phyloP scores from a whole-genome alignment of 163 green algal species.

The Coccomyxa subellipsoidea region DNA sequence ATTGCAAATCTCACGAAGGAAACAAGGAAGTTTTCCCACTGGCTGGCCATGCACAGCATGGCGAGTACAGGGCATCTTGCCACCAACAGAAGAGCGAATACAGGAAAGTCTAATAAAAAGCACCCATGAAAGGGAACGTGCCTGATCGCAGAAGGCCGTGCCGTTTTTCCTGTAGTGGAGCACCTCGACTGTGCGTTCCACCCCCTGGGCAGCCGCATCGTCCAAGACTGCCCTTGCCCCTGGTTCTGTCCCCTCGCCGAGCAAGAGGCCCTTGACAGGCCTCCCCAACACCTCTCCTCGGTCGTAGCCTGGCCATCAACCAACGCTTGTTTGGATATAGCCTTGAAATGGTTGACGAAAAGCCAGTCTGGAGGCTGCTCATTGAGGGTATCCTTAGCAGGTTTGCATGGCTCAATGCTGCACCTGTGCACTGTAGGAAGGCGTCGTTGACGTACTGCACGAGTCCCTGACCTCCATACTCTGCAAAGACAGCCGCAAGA shows the following conservation, averaged over 20 bases:
- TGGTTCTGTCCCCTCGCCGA: conserved; percentile 56
- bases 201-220: not conserved
- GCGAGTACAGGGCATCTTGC: too few species aligned
- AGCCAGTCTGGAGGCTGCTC: too few species aligned
- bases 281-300: not conserved
- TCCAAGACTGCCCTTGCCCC: conserved; percentile 58
- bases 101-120: too few species aligned
- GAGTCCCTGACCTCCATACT: not conserved
- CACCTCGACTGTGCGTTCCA: conserved; percentile 34
- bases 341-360: too few species aligned
- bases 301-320: not conserved
- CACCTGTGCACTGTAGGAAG: not conserved
- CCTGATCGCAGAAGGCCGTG: conserved; percentile 7
- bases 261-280: conserved; percentile 26
- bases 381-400: too few species aligned
- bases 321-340: too few species aligned
- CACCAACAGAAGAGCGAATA: too few species aligned
- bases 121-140: not conserved
- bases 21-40: too few species aligned
- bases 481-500: not conserved
- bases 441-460: conserved; percentile 6
- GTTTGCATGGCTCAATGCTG: not conserved
- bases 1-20: too few species aligned
- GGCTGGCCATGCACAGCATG: too few species aligned
- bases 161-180: conserved; percentile 40